These are phyloP conservation scores for Zygoascus tannicola DNA, from an alignment of 805 yeast species.

Conservation along the genomic window DNA sequence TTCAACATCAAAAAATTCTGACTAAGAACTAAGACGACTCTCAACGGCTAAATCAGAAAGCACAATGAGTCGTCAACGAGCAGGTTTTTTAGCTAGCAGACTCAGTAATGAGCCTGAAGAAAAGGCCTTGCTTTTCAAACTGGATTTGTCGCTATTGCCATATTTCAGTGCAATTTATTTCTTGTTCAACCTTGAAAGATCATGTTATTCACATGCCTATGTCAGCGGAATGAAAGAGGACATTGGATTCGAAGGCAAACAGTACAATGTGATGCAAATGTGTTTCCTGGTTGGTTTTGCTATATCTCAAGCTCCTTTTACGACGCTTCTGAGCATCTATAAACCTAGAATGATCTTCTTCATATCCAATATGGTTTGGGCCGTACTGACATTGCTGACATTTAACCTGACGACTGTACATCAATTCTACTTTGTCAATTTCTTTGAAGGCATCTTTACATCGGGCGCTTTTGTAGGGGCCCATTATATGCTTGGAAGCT, in stretches of 20 bases:
- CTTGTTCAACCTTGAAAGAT: slow-evolving; percentile 8
- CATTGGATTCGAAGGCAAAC: slow-evolving; percentile 49
- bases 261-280: slow-evolving; percentile 44
- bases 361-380: slow-evolving; percentile 10
- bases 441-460: slow-evolving; percentile 41
- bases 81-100: background rate
- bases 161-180: slow-evolving; percentile 13
- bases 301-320: slow-evolving; percentile 56
- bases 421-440: slow-evolving; percentile 39
- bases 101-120: background rate
- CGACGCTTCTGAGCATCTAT: slow-evolving; percentile 49
- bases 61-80: no score
- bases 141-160: slow-evolving; percentile 11
- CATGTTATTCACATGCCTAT: slow-evolving; percentile 38
- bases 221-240: slow-evolving; percentile 55
- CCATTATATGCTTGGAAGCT: slow-evolving; percentile 26
- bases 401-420: slow-evolving; percentile 22
- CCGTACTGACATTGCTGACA: slow-evolving; percentile 17
- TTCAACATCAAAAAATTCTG: no score
- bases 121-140: slow-evolving; percentile 6
- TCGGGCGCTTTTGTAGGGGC: slow-evolving; percentile 39
- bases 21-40: no score
- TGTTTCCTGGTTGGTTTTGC: slow-evolving; percentile 56
- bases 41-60: no score
- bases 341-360: slow-evolving; percentile 24